Percentiles rank a stretch among this genome's conserved stretches.
These are phyloP conservation scores for Cryomyces antarcticus DNA, from an alignment of 495 filamentous ascomycete species.

Conservation along the genomic window DNA sequence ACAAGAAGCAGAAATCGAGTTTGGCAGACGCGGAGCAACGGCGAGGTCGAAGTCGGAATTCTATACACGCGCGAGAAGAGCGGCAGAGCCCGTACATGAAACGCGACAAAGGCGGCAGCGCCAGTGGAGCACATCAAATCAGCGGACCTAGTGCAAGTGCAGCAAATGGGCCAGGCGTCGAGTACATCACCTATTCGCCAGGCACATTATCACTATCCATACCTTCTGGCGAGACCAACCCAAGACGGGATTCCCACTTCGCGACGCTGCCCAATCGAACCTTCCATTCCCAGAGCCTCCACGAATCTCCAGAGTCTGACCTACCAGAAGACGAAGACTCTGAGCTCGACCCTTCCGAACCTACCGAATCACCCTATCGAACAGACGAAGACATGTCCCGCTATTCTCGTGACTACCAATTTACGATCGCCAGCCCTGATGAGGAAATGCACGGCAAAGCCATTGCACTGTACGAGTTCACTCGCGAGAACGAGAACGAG, in stretches of 20 bases:
- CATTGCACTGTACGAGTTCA: constrained; percentile 87
- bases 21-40: constrained; percentile 24
- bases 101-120: constrained; percentile 50
- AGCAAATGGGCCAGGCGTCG: constrained; percentile 53
- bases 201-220: constrained; percentile 38
- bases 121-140: constrained; percentile 45
- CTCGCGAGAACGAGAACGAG: constrained; percentile 89
- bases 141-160: constrained; percentile 37
- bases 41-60: constrained; percentile 22
- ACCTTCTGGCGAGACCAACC: constrained; percentile 19
- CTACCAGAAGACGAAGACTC: no score
- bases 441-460: constrained; percentile 97
- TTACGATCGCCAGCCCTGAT: constrained; percentile 85
- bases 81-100: constrained; percentile 46
- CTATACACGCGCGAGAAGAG: constrained; percentile 3
- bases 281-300: constrained; percentile 31
- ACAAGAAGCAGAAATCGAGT: constrained; percentile 69
- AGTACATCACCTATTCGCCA: constrained; percentile 60
- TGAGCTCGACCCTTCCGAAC: no score
- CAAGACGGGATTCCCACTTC: constrained; percentile 25
- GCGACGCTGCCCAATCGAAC: constrained; percentile 26
- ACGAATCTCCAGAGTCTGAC: no score
- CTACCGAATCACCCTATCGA: background rate
- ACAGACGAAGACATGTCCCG: constrained; percentile 30
- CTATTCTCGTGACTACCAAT: constrained; percentile 78